Percentiles rank a stretch among this genome's conserved stretches.
phyloP scores from a whole-genome alignment of 2,329 filamentous ascomycete species.

The Aureobasidium melanogenum region DNA sequence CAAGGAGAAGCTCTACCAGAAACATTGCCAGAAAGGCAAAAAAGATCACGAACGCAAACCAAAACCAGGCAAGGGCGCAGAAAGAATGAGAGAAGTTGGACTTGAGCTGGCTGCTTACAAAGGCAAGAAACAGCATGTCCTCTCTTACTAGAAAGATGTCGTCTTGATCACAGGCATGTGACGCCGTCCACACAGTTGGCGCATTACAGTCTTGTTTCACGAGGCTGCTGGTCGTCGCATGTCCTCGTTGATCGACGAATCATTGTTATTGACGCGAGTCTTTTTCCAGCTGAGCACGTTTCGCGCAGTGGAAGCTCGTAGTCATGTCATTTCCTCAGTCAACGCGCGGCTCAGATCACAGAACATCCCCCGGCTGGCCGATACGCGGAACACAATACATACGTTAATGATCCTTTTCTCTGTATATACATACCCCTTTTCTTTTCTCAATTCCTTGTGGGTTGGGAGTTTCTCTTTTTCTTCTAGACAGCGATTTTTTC shows the following conservation, averaged over 20 bases:
- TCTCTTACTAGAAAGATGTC: constrained; percentile 31
- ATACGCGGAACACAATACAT: background rate
- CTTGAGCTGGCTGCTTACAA: constrained; percentile 76
- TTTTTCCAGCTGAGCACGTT: background rate
- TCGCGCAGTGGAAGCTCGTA: constrained; percentile 4
- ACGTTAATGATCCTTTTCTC: constrained; percentile 2
- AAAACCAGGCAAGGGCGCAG: constrained; percentile 75
- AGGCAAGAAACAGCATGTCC: constrained; percentile 49
- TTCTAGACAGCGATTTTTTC: background rate
- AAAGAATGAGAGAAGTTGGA: constrained; percentile 88
- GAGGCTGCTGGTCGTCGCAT: constrained; percentile 16
- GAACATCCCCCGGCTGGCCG: background rate
- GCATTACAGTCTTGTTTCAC: constrained; percentile 6
- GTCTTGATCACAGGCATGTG: constrained; percentile 11
- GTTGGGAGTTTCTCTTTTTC: background rate
- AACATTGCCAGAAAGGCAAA: constrained; percentile 75
- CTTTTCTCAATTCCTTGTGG: background rate
- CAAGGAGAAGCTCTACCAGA: constrained; percentile 84
- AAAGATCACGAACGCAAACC: constrained; percentile 45
- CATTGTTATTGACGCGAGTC: constrained; percentile 4
- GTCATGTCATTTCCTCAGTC: background rate
- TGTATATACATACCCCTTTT: constrained; percentile 6
- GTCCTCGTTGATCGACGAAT: constrained; percentile 7
- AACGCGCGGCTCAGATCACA: background rate
- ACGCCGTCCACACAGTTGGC: constrained; percentile 13